Evolutionary conservation across 2,329 filamentous ascomycete genomes (phyloP).

Genomic region (Alternaria rosae): DNA sequence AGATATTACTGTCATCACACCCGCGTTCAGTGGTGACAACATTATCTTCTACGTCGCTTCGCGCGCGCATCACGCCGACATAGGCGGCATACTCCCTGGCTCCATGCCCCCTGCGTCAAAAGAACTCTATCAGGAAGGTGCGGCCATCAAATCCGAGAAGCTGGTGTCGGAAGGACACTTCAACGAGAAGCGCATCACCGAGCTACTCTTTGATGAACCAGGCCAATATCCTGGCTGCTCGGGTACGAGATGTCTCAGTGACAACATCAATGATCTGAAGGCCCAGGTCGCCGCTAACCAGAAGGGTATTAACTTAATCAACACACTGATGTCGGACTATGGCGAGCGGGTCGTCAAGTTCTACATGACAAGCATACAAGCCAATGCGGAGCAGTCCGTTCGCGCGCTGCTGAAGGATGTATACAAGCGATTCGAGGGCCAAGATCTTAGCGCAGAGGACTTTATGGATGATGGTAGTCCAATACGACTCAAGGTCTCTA

Average conservation of each 20-base stretch:
- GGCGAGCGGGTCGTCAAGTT: slow-evolving; percentile 78
- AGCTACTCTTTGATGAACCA: slow-evolving; percentile 76
- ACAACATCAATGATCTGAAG: slow-evolving; percentile 87
- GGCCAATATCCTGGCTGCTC: slow-evolving; percentile 77
- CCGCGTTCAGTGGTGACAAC: slow-evolving; percentile 75
- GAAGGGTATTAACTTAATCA: slow-evolving; percentile 82
- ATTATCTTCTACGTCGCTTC: slow-evolving; percentile 86
- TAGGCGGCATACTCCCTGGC: slow-evolving; percentile 81
- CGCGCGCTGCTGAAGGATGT: slow-evolving; percentile 75
- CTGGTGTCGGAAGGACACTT: slow-evolving; percentile 79
- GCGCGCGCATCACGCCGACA: slow-evolving; percentile 82
- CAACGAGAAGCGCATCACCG: slow-evolving; percentile 76
- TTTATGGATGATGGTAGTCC: slow-evolving; percentile 89
- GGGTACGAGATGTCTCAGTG: slow-evolving; percentile 78
- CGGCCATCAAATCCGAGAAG: slow-evolving; percentile 66
- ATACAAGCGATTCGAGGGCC: slow-evolving; percentile 71
- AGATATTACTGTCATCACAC: slow-evolving; percentile 82
- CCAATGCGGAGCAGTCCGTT: slow-evolving; percentile 79
- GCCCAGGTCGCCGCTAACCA: slow-evolving; percentile 88
- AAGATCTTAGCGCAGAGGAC: slow-evolving; percentile 76
- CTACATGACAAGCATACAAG: slow-evolving; percentile 84
- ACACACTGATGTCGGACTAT: slow-evolving; percentile 77
- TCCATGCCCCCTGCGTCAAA: slow-evolving; percentile 82
- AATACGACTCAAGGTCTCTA: slow-evolving; percentile 76
- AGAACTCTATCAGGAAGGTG: slow-evolving; percentile 64